phyloP scores from a whole-genome alignment of 202 grass and related monocot genomes.

The Cymbopogon flexuosus region DNA sequence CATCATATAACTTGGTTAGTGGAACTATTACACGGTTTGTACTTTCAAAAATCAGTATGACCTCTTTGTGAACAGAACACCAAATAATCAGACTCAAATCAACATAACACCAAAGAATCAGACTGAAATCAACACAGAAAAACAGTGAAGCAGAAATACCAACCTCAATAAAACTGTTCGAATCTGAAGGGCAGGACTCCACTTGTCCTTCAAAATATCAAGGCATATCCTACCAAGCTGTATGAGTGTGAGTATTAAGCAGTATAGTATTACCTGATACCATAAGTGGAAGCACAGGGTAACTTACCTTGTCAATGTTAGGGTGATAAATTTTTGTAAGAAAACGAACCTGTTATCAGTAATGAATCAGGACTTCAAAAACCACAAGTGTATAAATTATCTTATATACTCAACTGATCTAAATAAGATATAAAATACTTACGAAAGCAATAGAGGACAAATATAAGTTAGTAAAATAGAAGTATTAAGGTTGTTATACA shows the following conservation, averaged over 20 bases:
- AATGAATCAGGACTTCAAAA: constrained; percentile 6
- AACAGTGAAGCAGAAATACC: constrained; percentile 15
- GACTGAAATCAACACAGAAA: neutral
- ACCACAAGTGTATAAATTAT: neutral
- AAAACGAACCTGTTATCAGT: constrained; percentile 64
- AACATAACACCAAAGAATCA: too few species aligned
- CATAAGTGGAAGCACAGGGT: neutral
- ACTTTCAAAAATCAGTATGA: neutral
- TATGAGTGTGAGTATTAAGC: constrained; percentile 23
- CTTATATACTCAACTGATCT: neutral
- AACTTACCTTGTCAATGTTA: constrained; percentile 81
- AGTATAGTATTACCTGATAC: neutral
- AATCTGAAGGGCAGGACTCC: constrained; percentile 95
- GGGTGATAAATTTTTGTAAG: constrained; percentile 96
- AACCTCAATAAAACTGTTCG: constrained; percentile 89
- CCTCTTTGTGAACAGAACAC: neutral
- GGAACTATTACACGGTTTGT: neutral
- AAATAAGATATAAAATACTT: neutral
- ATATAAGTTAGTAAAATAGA: neutral
- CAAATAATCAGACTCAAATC: too few species aligned
- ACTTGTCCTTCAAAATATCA: constrained; percentile 97
- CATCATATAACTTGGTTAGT: constrained; percentile 5
- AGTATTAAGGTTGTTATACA: neutral
- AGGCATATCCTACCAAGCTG: constrained; percentile 98
- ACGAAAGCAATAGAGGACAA: neutral